These are phyloP conservation scores for Lumnitzera littorea DNA, from an alignment of 345 rosid genomes.

Conservation along the genomic window DNA sequence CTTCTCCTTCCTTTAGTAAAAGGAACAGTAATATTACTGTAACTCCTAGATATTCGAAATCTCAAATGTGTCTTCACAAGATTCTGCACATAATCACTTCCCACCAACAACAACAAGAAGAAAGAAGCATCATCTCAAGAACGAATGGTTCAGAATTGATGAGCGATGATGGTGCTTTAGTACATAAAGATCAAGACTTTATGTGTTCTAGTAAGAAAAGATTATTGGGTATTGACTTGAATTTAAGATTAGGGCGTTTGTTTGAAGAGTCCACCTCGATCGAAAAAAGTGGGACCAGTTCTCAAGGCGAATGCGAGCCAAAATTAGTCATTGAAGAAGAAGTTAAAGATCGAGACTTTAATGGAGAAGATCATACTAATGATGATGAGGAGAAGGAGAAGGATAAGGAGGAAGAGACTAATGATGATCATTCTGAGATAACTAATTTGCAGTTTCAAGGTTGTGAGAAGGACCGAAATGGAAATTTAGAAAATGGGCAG, in stretches of 20 bases:
- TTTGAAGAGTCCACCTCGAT: too few species aligned
- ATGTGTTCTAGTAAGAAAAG: too few species aligned
- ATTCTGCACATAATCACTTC: conserved; percentile 28
- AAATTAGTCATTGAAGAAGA: too few species aligned
- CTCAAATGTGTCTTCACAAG: conserved; percentile 30
- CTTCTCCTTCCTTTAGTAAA: background rate
- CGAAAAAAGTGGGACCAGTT: too few species aligned
- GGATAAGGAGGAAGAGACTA: conserved; percentile 7
- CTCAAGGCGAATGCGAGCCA: too few species aligned
- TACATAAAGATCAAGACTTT: too few species aligned
- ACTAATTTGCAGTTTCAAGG: conserved; percentile 9
- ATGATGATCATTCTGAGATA: conserved; percentile 16
- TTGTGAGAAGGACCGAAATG: conserved; percentile 5
- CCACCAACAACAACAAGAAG: background rate
- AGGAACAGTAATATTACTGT: too few species aligned
- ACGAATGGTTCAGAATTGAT: conserved; percentile 25
- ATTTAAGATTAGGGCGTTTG: too few species aligned
- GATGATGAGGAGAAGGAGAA: conserved; percentile 8
- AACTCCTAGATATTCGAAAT: conserved; percentile 22
- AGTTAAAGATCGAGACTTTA: too few species aligned
- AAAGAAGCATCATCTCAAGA: background rate
- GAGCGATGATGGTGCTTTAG: too few species aligned
- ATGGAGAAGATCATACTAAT: too few species aligned
- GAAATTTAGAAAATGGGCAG: background rate
- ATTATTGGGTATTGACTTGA: too few species aligned